Percentiles rank a stretch among this genome's conserved stretches.
Evolutionary conservation across 768 basidiomycete species (phyloP).

Genomic region (Russula earlei): DNA sequence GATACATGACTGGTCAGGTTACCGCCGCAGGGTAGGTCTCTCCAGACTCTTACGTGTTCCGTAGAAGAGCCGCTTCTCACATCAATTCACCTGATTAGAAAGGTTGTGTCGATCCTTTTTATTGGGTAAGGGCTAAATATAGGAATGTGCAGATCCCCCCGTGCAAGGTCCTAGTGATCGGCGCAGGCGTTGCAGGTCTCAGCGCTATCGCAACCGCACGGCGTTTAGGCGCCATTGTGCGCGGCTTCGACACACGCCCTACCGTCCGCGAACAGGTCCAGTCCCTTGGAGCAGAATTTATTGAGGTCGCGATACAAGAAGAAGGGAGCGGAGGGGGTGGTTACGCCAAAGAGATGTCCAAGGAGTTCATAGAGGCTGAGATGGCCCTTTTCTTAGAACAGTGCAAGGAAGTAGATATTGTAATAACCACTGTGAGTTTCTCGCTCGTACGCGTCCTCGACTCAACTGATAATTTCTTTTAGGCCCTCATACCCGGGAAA

Average conservation of each 20-base stretch:
- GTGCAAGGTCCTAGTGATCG: conserved; percentile 79
- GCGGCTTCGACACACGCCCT: conserved; percentile 79
- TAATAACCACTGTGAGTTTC: conserved; percentile 66
- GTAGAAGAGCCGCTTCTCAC: background rate
- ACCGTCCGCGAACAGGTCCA: conserved; percentile 85
- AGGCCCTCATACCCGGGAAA: conserved; percentile 81
- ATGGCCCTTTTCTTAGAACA: conserved; percentile 86
- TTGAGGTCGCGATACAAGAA: conserved; percentile 74
- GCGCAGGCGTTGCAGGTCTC: conserved; percentile 81
- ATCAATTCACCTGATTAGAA: conserved; percentile 26
- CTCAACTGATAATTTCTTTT: background rate
- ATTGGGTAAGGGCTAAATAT: background rate
- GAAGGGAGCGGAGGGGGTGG: conserved; percentile 78
- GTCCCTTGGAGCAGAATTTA: conserved; percentile 81
- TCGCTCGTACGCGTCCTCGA: background rate
- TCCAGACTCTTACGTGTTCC: conserved; percentile 3
- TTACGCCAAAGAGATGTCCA: conserved; percentile 86
- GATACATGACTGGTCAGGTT: conserved; percentile 85
- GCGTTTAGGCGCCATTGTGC: conserved; percentile 79
- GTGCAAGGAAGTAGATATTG: conserved; percentile 81
- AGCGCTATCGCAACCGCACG: conserved; percentile 82
- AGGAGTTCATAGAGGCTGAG: conserved; percentile 81
- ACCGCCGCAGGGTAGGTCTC: conserved; percentile 74
- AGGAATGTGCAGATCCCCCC: conserved; percentile 60
- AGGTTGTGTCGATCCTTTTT: conserved; percentile 27